These are phyloP conservation scores for Gossypium stocksii DNA, from an alignment of 345 rosid genomes.

Conservation along the genomic window DNA sequence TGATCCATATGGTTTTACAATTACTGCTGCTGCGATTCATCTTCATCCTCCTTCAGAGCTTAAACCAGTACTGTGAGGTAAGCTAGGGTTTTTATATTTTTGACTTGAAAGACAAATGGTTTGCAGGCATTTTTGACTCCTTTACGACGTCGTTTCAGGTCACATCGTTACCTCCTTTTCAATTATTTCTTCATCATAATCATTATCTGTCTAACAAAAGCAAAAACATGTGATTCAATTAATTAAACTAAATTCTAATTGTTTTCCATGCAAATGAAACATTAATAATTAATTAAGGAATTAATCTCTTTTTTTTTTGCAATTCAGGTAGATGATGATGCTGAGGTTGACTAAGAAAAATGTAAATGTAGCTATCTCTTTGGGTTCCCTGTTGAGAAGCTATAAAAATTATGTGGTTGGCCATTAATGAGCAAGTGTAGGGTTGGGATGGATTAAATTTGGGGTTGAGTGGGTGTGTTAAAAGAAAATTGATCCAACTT, in stretches of 20 bases:
- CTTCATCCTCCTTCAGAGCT: not conserved
- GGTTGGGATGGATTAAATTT: slow-evolving; percentile 2
- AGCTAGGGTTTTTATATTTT: slow-evolving; percentile 27
- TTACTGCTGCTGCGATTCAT: not conserved
- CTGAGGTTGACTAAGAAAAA: slow-evolving; percentile 18
- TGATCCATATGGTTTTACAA: no score
- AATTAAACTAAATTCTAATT: not conserved
- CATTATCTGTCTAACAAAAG: not conserved
- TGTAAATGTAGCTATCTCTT: not conserved
- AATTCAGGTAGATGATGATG: slow-evolving; percentile 21
- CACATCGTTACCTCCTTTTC: not conserved
- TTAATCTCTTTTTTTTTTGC: not conserved
- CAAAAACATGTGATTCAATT: slow-evolving; percentile 2
- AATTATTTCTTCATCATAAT: not conserved
- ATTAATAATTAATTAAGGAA: not conserved
- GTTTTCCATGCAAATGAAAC: slow-evolving; percentile 4
- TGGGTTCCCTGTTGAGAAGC: slow-evolving; percentile 15
- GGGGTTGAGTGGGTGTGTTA: slow-evolving; percentile 1
- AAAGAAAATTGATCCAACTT: slow-evolving; percentile 25
- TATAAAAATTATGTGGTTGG: slow-evolving; percentile 23
- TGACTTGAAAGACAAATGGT: slow-evolving; percentile 1
- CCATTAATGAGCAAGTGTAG: slow-evolving; percentile 21
- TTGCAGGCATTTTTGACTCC: slow-evolving; percentile 34
- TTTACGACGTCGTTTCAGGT: slow-evolving; percentile 15
- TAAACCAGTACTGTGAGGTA: not conserved